Base-by-base conservation (phyloP, 306 rosid genomes). In the Herpetospermum pedunculosum region DNA sequence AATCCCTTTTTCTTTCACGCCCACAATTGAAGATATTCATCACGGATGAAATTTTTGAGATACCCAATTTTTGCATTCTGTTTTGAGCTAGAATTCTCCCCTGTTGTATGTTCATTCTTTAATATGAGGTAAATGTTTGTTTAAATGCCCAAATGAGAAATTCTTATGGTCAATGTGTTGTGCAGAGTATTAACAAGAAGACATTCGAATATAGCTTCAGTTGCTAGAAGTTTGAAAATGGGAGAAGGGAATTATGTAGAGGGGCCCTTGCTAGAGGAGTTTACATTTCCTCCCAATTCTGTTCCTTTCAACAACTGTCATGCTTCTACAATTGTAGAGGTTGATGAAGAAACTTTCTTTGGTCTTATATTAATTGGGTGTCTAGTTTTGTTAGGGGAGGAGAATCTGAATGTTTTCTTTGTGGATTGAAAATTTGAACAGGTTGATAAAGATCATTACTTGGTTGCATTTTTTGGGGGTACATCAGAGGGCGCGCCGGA, bases 291-390 rank as follows among this genome's bases (percentile, higher is more conserved):
- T 48, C 80, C 80, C 50, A 79, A 86, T 58, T 88, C 94, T 58
- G 86, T 84, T 82, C 93, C 96, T 47, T 92, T 88, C 86, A 76
- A 75, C 67, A 86, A 77, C 80, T 90, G 97, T 54, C 98, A 92
- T 84, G 97, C 97, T 81, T 92, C 97, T 72, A 90, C 98, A 74
- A 92, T 92, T 82, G 96, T 88, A 73, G 98, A 92, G 97, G 98
- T 92, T 72, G 74, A 44, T 46, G 70, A 15, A 52, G 55, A 59
- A 19, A 8, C 46, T 21, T 23, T 63, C 8, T 40, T 14, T 53
- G 29, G 25, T 37, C 11, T 74, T 74, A 5, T 37, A 15, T 47
- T n/a, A 40, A 12, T 41, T 23, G 49, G 72, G 34, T 65, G 34
- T 34, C 19, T 65, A 34, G 40, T 40, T 68, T 68, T 43, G 15